phyloP scores from a whole-genome alignment of 164 flowering plant species.

The Berberis thunbergii region DNA sequence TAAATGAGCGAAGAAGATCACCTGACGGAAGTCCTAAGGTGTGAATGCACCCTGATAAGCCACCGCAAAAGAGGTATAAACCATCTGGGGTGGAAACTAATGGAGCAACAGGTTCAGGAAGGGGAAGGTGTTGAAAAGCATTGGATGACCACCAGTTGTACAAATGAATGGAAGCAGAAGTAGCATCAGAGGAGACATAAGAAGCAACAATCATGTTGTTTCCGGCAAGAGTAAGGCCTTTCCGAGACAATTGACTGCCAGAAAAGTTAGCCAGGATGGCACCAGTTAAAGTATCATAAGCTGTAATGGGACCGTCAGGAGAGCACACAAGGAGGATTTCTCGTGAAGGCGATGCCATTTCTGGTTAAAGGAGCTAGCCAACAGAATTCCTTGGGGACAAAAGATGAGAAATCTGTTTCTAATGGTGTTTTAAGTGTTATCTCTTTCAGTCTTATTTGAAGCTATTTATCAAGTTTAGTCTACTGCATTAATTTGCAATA shows the following conservation, averaged over 20 bases:
- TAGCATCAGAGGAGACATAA: conserved; percentile 21
- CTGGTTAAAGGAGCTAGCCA: not conserved
- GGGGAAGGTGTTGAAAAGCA: conserved; percentile 18
- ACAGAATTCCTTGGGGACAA: too few species aligned
- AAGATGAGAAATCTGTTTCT: too few species aligned
- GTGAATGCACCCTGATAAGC: conserved; percentile 36
- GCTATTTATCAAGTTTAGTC: too few species aligned
- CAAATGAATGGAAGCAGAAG: conserved; percentile 10
- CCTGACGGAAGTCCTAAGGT: conserved; percentile 30
- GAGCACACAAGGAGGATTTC: conserved; percentile 35
- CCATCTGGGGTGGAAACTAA: conserved; percentile 34
- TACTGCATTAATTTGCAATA: too few species aligned
- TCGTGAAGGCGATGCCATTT: conserved; percentile 11
- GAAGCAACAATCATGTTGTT: conserved; percentile 31
- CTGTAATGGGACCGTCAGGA: conserved; percentile 14
- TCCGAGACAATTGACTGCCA: conserved; percentile 14
- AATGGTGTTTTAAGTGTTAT: too few species aligned
- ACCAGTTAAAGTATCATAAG: conserved; percentile 14
- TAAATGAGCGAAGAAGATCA: conserved; percentile 15
- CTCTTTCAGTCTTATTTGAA: too few species aligned
- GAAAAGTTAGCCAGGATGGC: conserved; percentile 12
- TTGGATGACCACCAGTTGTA: conserved; percentile 22
- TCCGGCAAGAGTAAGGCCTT: conserved; percentile 32
- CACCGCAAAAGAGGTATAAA: conserved; percentile 38
- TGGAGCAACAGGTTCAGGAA: conserved; percentile 51